Evolutionary conservation across 1,284 basidiomycete species (phyloP), one percentile per base, ranked within the genome.

Genomic region (Leccinum solheimii): DNA sequence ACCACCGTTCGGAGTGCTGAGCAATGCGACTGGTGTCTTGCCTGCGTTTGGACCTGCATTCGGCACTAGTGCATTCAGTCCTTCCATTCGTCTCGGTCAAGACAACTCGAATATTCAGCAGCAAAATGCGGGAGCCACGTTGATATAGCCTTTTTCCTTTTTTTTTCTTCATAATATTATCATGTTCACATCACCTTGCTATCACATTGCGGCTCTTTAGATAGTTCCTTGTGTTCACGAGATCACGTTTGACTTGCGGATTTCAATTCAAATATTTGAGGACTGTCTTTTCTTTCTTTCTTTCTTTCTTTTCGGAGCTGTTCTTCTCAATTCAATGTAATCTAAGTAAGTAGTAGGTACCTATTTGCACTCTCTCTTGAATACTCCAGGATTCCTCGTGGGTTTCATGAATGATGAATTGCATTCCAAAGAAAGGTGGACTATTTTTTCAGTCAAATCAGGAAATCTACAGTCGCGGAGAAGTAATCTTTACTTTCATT

Each of bases 71-170:
- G 48, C 61, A 53, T 62, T 71, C 30, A 30, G 52, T 19, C 40
- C 58, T 55, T 66, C 73, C 21, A 23, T 57, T 4, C 61, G 64
- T 27, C 32, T 58, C 34, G 64, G 66, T 49, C 69, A 69, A 62
- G 69, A 68, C 45, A 23, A 62, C 14, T 63, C 72, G 58, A 69
- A 65, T 55, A 68, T 71, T 53, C 72, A 75, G 59, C 78, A 75
- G 51, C 76, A 76, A 64, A 75, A 72, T 56, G 69, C 68, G 10
- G 70, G 69, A 13, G 66, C 72, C 6, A 78, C 79, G 16, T 68
- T 82, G 60, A 80, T 81, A 61, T 82, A 71, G 63, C 32, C 5
- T 27, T 50, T 49, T n/a, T 54, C 19, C 19, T 14, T 43, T 43
- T 32, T 14, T 45, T 27, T 60, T 53, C 49, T 55, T 62, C 61